phyloP scores from a whole-genome alignment of 345 rosid species.

The Hevea brasiliensis region DNA sequence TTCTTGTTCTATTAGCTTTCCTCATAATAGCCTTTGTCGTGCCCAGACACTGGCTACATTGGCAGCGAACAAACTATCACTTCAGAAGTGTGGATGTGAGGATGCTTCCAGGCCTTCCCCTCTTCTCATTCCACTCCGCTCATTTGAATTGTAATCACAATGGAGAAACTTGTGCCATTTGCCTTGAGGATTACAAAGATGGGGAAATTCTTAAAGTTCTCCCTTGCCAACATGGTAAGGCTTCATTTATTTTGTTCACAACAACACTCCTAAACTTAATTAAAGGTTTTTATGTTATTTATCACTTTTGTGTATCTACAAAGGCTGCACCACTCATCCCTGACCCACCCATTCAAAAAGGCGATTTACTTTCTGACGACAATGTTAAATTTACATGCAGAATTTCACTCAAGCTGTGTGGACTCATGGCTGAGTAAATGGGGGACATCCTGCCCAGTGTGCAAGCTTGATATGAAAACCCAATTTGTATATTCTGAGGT shows the following conservation, averaged over 20 bases:
- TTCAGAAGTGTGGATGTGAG: constrained; percentile 36
- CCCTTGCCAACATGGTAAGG: constrained; percentile 71
- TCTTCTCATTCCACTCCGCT: constrained; percentile 41
- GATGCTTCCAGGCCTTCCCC: constrained; percentile 55
- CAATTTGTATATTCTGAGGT: constrained; percentile 45
- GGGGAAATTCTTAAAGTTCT: constrained; percentile 67
- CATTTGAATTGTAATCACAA: constrained; percentile 24
- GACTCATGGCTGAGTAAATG: constrained; percentile 78
- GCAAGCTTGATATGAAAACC: constrained; percentile 65
- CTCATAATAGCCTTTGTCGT: constrained; percentile 43
- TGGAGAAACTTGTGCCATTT: constrained; percentile 67
- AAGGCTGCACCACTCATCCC: neutral
- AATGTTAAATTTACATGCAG: constrained; percentile 36
- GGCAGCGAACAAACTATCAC: constrained; percentile 34
- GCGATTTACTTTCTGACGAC: neutral
- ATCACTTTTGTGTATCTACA: neutral
- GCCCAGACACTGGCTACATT: constrained; percentile 49
- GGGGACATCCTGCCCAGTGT: constrained; percentile 79
- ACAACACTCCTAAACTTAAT: neutral
- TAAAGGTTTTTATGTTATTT: neutral
- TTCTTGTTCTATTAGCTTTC: constrained; percentile 44
- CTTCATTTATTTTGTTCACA: constrained; percentile 2
- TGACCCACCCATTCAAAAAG: neutral
- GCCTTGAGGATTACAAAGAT: constrained; percentile 71
- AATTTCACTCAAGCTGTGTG: constrained; percentile 63